Evolutionary conservation across 2,329 filamentous ascomycete genomes (phyloP).

Genomic region (Aureobasidium pullulans): DNA sequence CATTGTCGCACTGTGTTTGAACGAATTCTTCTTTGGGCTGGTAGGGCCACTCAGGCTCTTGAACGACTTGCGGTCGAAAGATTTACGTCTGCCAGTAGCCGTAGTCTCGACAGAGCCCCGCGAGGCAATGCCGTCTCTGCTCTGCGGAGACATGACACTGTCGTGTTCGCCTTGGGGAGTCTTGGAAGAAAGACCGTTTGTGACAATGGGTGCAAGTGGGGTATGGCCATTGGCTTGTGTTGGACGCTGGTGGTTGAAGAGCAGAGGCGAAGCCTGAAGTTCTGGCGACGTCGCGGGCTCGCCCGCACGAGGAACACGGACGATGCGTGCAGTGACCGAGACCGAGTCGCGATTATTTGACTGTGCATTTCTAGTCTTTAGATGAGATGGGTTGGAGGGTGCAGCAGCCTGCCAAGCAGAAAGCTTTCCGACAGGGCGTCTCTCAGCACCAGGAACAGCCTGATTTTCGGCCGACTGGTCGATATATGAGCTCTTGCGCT

Average conservation of each 20-base stretch:
- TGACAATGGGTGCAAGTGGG: neutral
- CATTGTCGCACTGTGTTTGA: slow-evolving; percentile 4
- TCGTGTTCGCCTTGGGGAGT: neutral
- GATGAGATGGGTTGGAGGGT: neutral
- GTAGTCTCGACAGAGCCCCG: neutral
- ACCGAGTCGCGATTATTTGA: slow-evolving; percentile 59
- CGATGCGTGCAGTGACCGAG: slow-evolving; percentile 80
- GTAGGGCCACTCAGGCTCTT: slow-evolving; percentile 10
- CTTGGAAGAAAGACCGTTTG: neutral
- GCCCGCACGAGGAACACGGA: slow-evolving; percentile 51
- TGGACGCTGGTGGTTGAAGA: slow-evolving; percentile 54
- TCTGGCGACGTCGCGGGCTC: slow-evolving; percentile 38
- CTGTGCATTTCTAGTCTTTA: neutral
- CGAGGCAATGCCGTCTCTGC: slow-evolving; percentile 3
- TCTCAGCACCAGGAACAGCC: neutral
- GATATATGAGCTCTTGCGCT: slow-evolving; percentile 11
- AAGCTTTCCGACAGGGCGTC: neutral
- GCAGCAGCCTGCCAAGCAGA: slow-evolving; percentile 6
- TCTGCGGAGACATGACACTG: slow-evolving; percentile 3
- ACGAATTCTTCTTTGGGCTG: slow-evolving; percentile 9
- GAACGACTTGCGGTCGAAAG: slow-evolving; percentile 14
- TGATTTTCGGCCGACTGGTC: slow-evolving; percentile 1
- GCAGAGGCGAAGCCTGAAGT: slow-evolving; percentile 50
- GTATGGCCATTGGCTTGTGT: slow-evolving; percentile 11
- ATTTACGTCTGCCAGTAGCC: slow-evolving; percentile 11